phyloP scores from a whole-genome alignment of 2,329 filamentous ascomycete genomes.

The Penicillium sp. region DNA sequence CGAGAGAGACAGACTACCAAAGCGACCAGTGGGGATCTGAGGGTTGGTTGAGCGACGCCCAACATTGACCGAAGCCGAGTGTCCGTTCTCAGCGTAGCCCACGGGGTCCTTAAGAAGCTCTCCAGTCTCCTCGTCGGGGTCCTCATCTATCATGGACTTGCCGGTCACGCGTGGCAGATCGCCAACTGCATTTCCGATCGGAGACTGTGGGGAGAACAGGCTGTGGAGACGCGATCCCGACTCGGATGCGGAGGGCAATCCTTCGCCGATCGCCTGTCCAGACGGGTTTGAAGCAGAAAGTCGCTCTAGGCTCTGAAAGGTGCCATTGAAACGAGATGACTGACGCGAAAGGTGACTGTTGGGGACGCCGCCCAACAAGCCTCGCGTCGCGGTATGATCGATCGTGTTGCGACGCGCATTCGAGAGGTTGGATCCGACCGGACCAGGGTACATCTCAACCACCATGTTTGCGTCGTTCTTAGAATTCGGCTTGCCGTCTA shows the following conservation, averaged over 20 bases:
- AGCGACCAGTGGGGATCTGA: conserved; percentile 67
- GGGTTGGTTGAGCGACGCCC: conserved; percentile 69
- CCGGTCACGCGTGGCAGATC: conserved; percentile 56
- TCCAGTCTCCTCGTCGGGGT: conserved; percentile 64
- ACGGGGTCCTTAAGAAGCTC: conserved; percentile 64
- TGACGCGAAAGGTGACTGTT: conserved; percentile 51
- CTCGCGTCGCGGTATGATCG: conserved; percentile 46
- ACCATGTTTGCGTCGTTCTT: conserved; percentile 61
- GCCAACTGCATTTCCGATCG: conserved; percentile 55
- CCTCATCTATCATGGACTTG: conserved; percentile 65
- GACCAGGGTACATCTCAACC: conserved; percentile 54
- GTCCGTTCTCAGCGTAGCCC: conserved; percentile 70
- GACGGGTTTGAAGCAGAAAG: conserved; percentile 52
- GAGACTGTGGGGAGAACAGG: conserved; percentile 63
- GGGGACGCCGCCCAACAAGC: conserved; percentile 33
- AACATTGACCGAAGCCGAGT: conserved; percentile 43
- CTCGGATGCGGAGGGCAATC: conserved; percentile 53
- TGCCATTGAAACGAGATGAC: conserved; percentile 61
- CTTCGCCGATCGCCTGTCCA: conserved; percentile 50
- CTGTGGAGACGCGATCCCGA: conserved; percentile 53
- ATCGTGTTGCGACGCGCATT: conserved; percentile 53
- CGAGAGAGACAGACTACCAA: conserved; percentile 70
- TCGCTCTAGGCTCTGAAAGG: conserved; percentile 61
- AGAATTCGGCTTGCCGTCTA: conserved; percentile 64
- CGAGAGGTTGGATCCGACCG: conserved; percentile 32